These are phyloP conservation scores for Pseudoturritis turrita DNA, from an alignment of 345 rosid species.

Conservation along the genomic window DNA sequence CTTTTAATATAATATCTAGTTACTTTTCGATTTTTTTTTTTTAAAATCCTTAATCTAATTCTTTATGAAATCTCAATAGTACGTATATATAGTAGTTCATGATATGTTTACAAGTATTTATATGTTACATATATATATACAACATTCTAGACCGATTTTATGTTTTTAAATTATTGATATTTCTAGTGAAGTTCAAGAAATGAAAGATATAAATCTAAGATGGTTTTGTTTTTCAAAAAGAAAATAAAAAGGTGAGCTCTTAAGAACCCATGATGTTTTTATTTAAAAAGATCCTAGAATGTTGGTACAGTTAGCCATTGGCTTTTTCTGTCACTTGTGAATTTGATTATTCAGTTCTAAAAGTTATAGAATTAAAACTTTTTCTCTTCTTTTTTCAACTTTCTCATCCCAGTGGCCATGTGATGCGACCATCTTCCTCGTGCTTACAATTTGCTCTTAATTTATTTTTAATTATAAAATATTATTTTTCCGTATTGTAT, in stretches of 20 bases:
- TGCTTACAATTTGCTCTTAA: constrained; percentile 15
- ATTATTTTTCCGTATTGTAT: not conserved
- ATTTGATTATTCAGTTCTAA: constrained; percentile 34
- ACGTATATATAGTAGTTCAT: not conserved
- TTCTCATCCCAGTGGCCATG: constrained; percentile 35
- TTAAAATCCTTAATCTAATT: not conserved
- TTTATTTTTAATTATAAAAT: not conserved
- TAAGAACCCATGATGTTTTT: constrained; percentile 24
- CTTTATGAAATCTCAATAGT: not conserved
- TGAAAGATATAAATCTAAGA: not conserved
- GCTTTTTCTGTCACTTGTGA: constrained; percentile 26
- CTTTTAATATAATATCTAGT: not conserved
- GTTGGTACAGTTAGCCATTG: constrained; percentile 35
- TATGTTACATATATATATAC: not conserved
- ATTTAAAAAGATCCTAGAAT: constrained; percentile 31
- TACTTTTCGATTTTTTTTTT: not conserved
- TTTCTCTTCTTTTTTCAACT: constrained; percentile 27
- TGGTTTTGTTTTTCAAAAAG: constrained; percentile 1
- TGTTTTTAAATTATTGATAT: not conserved
- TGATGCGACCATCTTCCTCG: constrained; percentile 35
- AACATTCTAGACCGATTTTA: not conserved
- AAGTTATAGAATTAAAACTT: constrained; percentile 13
- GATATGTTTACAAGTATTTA: not conserved
- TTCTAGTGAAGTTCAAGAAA: not conserved
- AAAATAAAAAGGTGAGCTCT: constrained; percentile 24